phyloP scores from a whole-genome alignment of 768 basidiomycete genomes.

The Boletus rubropictus region DNA sequence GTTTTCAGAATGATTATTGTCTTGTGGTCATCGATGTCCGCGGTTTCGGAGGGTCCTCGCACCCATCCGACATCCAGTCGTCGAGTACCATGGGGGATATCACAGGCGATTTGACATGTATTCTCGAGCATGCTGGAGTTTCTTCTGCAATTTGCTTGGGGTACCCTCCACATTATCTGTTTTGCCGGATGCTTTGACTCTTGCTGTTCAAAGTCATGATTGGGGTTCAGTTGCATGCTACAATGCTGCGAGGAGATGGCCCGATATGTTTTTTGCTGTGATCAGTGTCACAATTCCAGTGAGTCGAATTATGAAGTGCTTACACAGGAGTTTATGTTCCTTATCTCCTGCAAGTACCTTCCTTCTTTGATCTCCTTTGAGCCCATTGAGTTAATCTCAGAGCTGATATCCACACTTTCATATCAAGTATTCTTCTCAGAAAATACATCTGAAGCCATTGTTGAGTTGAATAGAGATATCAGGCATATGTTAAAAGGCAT shows the following conservation, averaged over 20 bases:
- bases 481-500: constrained; percentile 54
- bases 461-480: constrained; percentile 52
- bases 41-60: constrained; percentile 64
- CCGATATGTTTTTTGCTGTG: constrained; percentile 57
- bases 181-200: background rate
- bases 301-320: constrained; percentile 11
- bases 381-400: constrained; percentile 38
- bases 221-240: constrained; percentile 69
- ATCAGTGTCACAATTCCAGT: constrained; percentile 60
- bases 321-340: background rate
- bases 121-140: constrained; percentile 49
- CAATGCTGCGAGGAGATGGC: constrained; percentile 61
- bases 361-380: constrained; percentile 46
- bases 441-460: constrained; percentile 41
- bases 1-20: constrained; percentile 49
- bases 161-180: constrained; percentile 29
- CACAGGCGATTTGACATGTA: constrained; percentile 57
- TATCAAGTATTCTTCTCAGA: constrained; percentile 63
- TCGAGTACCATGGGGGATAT: constrained; percentile 59
- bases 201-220: constrained; percentile 52
- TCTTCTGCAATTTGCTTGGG: constrained; percentile 55
- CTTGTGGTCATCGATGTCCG: constrained; percentile 60
- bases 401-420: constrained; percentile 44
- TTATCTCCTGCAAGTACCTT: constrained; percentile 45
- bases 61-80: constrained; percentile 55